These are phyloP conservation scores for Harrya chromipes DNA, from an alignment of 768 basidiomycete genomes.

Conservation along the genomic window DNA sequence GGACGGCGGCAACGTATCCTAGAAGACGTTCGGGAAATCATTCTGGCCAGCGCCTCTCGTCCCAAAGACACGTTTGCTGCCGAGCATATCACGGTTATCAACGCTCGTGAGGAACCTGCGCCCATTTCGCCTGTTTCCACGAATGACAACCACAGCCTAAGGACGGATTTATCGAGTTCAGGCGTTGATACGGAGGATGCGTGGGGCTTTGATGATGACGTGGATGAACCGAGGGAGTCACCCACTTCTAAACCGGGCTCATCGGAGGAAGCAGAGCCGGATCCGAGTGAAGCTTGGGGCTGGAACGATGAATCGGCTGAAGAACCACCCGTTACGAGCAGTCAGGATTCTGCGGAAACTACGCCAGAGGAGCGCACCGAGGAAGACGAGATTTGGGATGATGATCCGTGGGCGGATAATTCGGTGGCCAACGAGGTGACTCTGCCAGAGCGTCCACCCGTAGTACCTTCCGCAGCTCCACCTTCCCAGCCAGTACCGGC, in stretches of 20 bases:
- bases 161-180: constrained; percentile 24
- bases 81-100: constrained; percentile 12
- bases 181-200: constrained; percentile 33
- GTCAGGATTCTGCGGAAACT: background rate
- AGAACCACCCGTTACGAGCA: constrained; percentile 28
- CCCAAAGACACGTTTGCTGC: constrained; percentile 27
- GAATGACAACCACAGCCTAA: constrained; percentile 38
- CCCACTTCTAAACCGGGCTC: constrained; percentile 18
- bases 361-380: constrained; percentile 30
- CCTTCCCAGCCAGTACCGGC: constrained; percentile 33
- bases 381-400: constrained; percentile 58
- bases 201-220: constrained; percentile 56
- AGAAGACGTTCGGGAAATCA: constrained; percentile 53
- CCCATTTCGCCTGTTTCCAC: constrained; percentile 15
- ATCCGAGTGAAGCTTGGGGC: constrained; percentile 68
- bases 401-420: constrained; percentile 66
- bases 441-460: constrained; percentile 29
- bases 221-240: constrained; percentile 22
- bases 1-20: constrained; percentile 66
- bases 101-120: background rate
- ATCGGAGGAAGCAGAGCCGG: constrained; percentile 29
- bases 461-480: constrained; percentile 20
- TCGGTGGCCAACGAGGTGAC: constrained; percentile 26
- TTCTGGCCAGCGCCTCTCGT: constrained; percentile 35
- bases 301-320: constrained; percentile 53